Percentiles rank a stretch among this genome's conserved stretches.
Evolutionary conservation across 768 basidiomycete species (phyloP).

Genomic region (Hysterangium stoloniferum): DNA sequence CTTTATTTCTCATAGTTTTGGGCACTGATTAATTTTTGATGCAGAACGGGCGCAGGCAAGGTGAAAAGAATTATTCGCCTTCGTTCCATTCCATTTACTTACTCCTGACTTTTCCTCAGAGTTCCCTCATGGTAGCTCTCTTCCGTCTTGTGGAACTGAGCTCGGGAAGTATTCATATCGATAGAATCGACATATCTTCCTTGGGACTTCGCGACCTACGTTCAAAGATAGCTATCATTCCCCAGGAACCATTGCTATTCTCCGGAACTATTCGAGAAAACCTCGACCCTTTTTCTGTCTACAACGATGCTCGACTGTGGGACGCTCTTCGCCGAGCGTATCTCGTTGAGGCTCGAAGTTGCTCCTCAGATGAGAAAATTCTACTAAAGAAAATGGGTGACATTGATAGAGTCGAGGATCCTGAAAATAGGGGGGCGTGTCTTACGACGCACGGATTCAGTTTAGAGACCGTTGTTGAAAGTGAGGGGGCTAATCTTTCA

Average conservation of each 20-base stretch:
- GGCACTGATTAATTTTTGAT: not conserved
- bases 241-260: conserved; percentile 42
- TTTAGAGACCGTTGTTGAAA: conserved; percentile 44
- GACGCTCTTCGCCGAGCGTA: conserved; percentile 65
- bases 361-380: conserved; percentile 27
- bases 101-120: not conserved
- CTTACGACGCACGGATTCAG: conserved; percentile 31
- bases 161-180: conserved; percentile 51
- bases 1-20: not conserved
- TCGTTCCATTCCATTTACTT: too few relatives aligned
- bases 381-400: not conserved
- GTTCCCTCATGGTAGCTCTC: conserved; percentile 54
- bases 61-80: conserved; percentile 20
- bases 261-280: conserved; percentile 40
- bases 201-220: conserved; percentile 64
- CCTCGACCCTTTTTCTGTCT: conserved; percentile 52
- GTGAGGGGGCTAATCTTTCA: conserved; percentile 44
- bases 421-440: conserved; percentile 3
- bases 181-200: conserved; percentile 58
- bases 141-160: conserved; percentile 64
- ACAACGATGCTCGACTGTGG: conserved; percentile 59
- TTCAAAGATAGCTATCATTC: conserved; percentile 48
- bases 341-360: conserved; percentile 35
- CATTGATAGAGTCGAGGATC: not conserved
- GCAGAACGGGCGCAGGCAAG: conserved; percentile 48